Percentiles rank a stretch among this genome's conserved stretches.
Evolutionary conservation across 1,284 basidiomycete genomes (phyloP).

Genomic region (Ceratobasidium sp.): DNA sequence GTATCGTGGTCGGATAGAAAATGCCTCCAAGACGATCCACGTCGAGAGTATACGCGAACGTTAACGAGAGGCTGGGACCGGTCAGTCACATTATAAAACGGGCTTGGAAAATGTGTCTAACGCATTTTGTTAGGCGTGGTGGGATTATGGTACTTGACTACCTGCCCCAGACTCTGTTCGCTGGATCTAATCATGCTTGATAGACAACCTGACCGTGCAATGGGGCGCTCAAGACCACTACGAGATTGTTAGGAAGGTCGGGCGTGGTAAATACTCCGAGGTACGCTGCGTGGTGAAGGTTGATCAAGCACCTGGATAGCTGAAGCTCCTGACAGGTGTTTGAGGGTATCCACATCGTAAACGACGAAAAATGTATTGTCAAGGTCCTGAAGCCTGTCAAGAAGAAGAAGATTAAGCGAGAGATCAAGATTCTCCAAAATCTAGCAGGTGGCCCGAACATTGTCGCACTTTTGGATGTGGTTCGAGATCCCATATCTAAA

Average conservation of each 20-base stretch:
- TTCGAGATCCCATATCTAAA: slow-evolving; percentile 92
- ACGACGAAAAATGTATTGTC: slow-evolving; percentile 96
- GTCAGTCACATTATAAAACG: slow-evolving; percentile 36
- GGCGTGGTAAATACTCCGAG: slow-evolving; percentile 96
- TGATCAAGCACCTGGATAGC: background rate
- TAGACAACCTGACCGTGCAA: slow-evolving; percentile 90
- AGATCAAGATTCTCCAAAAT: slow-evolving; percentile 99
- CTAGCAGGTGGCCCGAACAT: slow-evolving; percentile 93
- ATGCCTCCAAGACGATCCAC: slow-evolving; percentile 39
- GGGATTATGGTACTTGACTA: slow-evolving; percentile 60
- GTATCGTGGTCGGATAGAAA: slow-evolving; percentile 7
- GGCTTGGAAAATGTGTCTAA: background rate
- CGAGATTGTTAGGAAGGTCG: slow-evolving; percentile 97
- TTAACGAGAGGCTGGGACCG: slow-evolving; percentile 62
- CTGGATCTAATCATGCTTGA: slow-evolving; percentile 19
- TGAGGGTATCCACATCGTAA: slow-evolving; percentile 93
- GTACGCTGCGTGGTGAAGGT: slow-evolving; percentile 56
- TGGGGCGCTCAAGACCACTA: slow-evolving; percentile 98
- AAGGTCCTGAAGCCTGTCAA: slow-evolving; percentile 99
- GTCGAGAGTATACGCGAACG: slow-evolving; percentile 62
- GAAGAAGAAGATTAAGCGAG: slow-evolving; percentile 99
- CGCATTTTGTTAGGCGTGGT: slow-evolving; percentile 51
- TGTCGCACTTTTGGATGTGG: slow-evolving; percentile 89
- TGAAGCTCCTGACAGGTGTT: slow-evolving; percentile 72
- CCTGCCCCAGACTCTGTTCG: slow-evolving; percentile 1